These are phyloP conservation scores for Penicillium sp. DNA, from an alignment of 2,329 filamentous ascomycete genomes.

Conservation along the genomic window DNA sequence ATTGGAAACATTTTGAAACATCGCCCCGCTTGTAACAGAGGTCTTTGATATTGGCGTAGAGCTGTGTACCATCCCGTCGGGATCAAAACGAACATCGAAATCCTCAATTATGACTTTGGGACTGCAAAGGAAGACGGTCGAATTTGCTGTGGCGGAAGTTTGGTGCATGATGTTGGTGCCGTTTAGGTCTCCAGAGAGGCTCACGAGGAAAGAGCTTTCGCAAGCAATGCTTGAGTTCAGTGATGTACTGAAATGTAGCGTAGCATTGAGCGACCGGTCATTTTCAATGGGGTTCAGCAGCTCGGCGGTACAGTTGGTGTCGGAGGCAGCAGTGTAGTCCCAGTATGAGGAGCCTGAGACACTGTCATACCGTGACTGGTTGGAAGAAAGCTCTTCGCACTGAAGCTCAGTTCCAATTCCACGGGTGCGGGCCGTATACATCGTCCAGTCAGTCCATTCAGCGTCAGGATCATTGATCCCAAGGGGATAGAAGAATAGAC, in stretches of 20 bases:
- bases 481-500: slow-evolving; percentile 7
- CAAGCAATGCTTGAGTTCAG: neutral
- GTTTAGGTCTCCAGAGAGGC: neutral
- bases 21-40: slow-evolving; percentile 8
- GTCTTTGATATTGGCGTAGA: slow-evolving; percentile 6
- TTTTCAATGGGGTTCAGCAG: neutral
- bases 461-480: slow-evolving; percentile 7
- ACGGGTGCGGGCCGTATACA: slow-evolving; percentile 6
- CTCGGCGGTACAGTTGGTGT: neutral
- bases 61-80: slow-evolving; percentile 11
- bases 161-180: neutral
- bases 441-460: slow-evolving; percentile 6
- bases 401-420: slow-evolving; percentile 12
- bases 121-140: slow-evolving; percentile 12
- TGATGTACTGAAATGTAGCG: neutral
- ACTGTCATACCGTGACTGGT: neutral
- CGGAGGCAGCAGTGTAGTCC: neutral
- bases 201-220: neutral
- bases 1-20: slow-evolving; percentile 17
- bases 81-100: slow-evolving; percentile 13
- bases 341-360: neutral
- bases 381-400: slow-evolving; percentile 3
- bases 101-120: slow-evolving; percentile 12
- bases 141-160: neutral
- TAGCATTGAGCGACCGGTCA: neutral